Conservation (phyloP, 78 protist species). For the Emiliania huxleyi region DNA sequence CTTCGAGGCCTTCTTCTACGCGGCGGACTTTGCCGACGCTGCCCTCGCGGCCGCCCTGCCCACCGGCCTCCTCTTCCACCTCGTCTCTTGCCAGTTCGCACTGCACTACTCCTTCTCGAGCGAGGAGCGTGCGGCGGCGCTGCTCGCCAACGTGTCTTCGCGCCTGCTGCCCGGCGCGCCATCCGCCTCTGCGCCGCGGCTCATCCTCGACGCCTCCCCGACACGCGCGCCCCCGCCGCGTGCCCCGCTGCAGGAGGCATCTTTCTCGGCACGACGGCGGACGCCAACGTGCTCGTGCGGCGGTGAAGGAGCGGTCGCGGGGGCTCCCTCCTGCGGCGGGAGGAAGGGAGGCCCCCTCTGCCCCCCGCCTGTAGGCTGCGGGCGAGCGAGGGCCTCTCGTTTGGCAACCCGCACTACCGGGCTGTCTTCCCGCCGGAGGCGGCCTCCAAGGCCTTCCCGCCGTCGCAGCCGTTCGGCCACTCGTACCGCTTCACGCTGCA, state of each 20-base stretch:
- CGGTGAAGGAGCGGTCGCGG: no score
- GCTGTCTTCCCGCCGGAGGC: not conserved
- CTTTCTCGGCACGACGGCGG: not conserved
- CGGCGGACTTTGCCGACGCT: not conserved
- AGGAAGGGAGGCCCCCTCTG: not conserved
- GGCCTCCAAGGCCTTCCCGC: not conserved
- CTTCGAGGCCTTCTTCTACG: not conserved
- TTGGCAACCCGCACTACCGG: not conserved
- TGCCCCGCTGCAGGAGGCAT: no score
- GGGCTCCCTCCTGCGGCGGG: no score
- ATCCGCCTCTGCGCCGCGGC: no score
- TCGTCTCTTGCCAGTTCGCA: constrained; percentile 82
- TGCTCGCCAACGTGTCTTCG: constrained; percentile 61
- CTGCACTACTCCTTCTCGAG: constrained; percentile 71
- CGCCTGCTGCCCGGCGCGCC: constrained; percentile 59
- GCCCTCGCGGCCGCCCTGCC: not conserved
- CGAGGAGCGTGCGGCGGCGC: constrained; percentile 52
- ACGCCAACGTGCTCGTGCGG: not conserved
- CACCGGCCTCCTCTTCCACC: constrained; percentile 10
- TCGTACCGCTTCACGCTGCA: not conserved
- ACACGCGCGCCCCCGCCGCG: not conserved
- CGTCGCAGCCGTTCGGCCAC: not conserved
- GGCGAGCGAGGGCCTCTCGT: not conserved
- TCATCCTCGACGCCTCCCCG: no score
- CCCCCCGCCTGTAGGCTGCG: not conserved